These are phyloP conservation scores for Salix udensis DNA, from an alignment of 345 rosid species.

Conservation along the genomic window DNA sequence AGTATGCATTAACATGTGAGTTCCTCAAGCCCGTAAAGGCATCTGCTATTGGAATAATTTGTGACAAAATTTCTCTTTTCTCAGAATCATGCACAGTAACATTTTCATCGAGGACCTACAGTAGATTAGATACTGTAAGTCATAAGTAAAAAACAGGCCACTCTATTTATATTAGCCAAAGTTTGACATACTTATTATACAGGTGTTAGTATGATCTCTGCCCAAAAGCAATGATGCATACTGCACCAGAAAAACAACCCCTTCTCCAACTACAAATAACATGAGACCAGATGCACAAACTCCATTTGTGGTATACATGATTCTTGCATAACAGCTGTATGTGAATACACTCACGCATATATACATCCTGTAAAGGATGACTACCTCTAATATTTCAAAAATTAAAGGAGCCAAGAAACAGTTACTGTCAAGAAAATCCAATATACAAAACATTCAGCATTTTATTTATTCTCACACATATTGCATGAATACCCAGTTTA, in stretches of 20 bases:
- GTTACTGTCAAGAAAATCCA: background rate
- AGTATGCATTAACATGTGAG: constrained; percentile 69
- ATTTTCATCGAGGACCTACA: constrained; percentile 63
- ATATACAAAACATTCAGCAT: background rate
- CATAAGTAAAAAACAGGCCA: constrained; percentile 2
- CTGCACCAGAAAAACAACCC: background rate
- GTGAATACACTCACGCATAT: background rate
- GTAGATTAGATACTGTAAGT: constrained; percentile 14
- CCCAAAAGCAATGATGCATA: background rate
- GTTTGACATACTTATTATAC: background rate
- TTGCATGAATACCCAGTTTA: background rate
- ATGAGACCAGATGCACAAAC: background rate
- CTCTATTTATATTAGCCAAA: constrained; percentile 1
- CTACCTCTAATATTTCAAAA: background rate
- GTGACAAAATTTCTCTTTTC: constrained; percentile 79
- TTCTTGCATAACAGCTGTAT: too few relatives aligned
- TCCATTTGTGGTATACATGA: too few relatives aligned
- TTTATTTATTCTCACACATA: background rate
- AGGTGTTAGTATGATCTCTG: background rate
- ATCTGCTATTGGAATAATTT: constrained; percentile 69
- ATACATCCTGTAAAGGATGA: background rate
- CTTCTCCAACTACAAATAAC: background rate
- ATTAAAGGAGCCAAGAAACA: too few relatives aligned
- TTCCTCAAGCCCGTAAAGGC: constrained; percentile 52
- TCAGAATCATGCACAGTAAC: constrained; percentile 65